These are phyloP conservation scores for Hymenoscyphus salicellus DNA, from an alignment of 2,329 filamentous ascomycete genomes.

Conservation along the genomic window DNA sequence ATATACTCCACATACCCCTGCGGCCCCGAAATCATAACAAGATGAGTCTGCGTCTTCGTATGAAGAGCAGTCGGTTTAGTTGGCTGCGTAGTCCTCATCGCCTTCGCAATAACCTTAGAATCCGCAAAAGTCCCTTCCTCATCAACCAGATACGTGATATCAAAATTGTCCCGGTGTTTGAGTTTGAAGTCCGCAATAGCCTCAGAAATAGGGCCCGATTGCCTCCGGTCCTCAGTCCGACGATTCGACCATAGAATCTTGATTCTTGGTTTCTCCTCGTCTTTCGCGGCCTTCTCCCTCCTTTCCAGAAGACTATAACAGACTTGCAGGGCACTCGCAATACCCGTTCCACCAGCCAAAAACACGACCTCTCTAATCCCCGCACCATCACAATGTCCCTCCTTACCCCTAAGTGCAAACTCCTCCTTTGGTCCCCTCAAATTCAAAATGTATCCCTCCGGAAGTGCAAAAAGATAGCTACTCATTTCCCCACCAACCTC, in stretches of 20 bases:
- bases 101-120: slow-evolving; percentile 46
- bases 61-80: slow-evolving; percentile 30
- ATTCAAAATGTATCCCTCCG: slow-evolving; percentile 62
- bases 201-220: slow-evolving; percentile 49
- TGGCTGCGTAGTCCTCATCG: slow-evolving; percentile 14
- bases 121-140: slow-evolving; percentile 69
- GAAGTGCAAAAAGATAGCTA: slow-evolving; percentile 68
- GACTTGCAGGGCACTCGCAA: slow-evolving; percentile 84
- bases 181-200: slow-evolving; percentile 63
- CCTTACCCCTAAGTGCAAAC: slow-evolving; percentile 54
- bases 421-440: slow-evolving; percentile 77
- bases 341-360: slow-evolving; percentile 86
- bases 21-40: slow-evolving; percentile 85
- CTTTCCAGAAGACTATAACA: slow-evolving; percentile 58
- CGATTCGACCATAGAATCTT: slow-evolving; percentile 82
- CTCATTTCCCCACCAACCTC: slow-evolving; percentile 83
- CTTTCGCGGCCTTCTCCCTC: slow-evolving; percentile 14
- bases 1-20: slow-evolving; percentile 82
- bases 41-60: slow-evolving; percentile 42
- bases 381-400: background rate
- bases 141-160: slow-evolving; percentile 76
- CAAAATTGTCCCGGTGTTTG: slow-evolving; percentile 54
- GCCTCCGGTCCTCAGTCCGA: slow-evolving; percentile 57
- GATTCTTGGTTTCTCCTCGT: slow-evolving; percentile 47
- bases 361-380: slow-evolving; percentile 63